Evolutionary conservation across 1,284 basidiomycete species (phyloP).

Genomic region (Stereum hirsutum): DNA sequence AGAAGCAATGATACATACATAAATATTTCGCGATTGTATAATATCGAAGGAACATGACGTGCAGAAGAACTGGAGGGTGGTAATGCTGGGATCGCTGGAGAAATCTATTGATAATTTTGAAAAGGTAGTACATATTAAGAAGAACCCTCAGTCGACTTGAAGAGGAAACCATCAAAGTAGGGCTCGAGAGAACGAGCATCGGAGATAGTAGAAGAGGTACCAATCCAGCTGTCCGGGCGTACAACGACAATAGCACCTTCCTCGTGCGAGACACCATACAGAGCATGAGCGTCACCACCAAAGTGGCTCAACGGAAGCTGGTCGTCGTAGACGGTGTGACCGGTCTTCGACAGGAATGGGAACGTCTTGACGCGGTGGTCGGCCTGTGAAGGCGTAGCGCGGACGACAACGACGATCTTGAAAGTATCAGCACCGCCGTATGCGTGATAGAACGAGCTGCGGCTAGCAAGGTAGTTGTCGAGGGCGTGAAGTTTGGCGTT

Average conservation of each 20-base stretch:
- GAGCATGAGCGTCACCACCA: slow-evolving; percentile 33
- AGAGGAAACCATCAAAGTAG: slow-evolving; percentile 33
- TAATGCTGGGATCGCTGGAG: too few relatives aligned
- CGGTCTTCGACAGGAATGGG: not conserved
- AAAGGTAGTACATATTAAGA: too few relatives aligned
- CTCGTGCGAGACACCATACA: slow-evolving; percentile 41
- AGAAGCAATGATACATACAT: too few relatives aligned
- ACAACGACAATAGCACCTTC: slow-evolving; percentile 55
- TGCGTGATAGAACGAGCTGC: not conserved
- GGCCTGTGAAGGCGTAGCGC: not conserved
- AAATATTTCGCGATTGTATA: too few relatives aligned
- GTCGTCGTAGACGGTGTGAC: slow-evolving; percentile 18
- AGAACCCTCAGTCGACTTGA: too few relatives aligned
- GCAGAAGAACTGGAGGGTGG: too few relatives aligned
- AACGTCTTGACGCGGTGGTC: not conserved
- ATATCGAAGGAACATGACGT: too few relatives aligned
- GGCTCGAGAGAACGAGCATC: slow-evolving; percentile 29
- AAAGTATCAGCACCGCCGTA: not conserved
- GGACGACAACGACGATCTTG: not conserved
- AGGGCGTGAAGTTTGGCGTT: not conserved
- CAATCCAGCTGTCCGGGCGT: slow-evolving; percentile 71
- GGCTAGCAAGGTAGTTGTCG: not conserved
- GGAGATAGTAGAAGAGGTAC: slow-evolving; percentile 42
- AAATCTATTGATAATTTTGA: too few relatives aligned
- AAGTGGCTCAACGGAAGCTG: slow-evolving; percentile 20